Conservation (phyloP, 1,139 yeast species). For the Magnusiomyces ingens region DNA sequence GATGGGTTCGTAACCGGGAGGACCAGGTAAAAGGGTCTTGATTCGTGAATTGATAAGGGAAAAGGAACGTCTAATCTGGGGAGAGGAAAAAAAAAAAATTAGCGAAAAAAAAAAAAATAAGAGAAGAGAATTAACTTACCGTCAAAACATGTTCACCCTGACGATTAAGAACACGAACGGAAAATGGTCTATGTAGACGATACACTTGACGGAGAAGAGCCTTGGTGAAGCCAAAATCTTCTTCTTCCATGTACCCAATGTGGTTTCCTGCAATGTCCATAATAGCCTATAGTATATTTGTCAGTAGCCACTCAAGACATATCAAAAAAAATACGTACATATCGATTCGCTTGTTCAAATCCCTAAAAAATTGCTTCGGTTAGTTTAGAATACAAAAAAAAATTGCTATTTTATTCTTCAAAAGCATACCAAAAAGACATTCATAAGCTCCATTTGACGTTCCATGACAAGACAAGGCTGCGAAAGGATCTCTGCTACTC, state of each 20-base stretch:
- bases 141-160: conserved; percentile 64
- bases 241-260: conserved; percentile 75
- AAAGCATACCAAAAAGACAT: conserved; percentile 46
- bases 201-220: conserved; percentile 74
- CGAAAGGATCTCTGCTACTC: conserved; percentile 48
- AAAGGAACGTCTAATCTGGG: conserved; percentile 54
- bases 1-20: conserved; percentile 34
- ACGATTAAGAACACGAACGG: conserved; percentile 70
- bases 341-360: conserved; percentile 83
- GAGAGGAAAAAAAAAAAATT: not conserved
- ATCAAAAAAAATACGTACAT: conserved; percentile 27
- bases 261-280: conserved; percentile 68
- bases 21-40: conserved; percentile 55
- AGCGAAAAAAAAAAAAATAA: not conserved
- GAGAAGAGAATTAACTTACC: conserved; percentile 33
- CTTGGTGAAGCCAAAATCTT: conserved; percentile 64
- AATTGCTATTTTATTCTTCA: not conserved
- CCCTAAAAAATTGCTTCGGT: conserved; percentile 36
- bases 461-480: conserved; percentile 85
- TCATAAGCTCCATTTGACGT: conserved; percentile 82
- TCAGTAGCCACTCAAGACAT: not conserved
- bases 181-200: conserved; percentile 78
- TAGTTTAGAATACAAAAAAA: not conserved
- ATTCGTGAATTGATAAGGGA: conserved; percentile 85
- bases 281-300: conserved; percentile 36